phyloP scores from a whole-genome alignment of 192 early-diverging fungal species.

The Jimgerdemannia flammicorona region DNA sequence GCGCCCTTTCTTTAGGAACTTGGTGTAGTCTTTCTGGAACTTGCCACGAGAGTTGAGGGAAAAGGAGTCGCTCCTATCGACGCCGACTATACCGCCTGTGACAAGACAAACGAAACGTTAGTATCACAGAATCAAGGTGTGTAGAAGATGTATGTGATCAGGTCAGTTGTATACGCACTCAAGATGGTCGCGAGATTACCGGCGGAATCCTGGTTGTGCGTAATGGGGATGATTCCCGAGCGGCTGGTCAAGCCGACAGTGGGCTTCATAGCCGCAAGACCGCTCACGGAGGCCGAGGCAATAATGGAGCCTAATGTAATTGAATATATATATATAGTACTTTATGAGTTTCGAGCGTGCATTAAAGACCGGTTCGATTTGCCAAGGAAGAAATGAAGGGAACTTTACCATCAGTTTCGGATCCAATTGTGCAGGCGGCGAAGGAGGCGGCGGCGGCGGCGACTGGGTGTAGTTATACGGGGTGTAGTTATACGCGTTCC shows the following conservation, averaged over 20 bases:
- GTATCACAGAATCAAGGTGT: no score
- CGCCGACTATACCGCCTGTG: neutral
- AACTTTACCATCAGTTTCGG: neutral
- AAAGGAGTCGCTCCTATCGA: conserved; percentile 7
- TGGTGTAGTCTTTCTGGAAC: neutral
- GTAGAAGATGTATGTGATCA: no score
- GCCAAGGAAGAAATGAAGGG: no score
- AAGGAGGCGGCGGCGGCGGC: neutral
- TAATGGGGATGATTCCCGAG: neutral
- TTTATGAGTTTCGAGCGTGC: no score
- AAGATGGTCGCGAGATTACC: neutral
- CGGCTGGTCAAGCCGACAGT: neutral
- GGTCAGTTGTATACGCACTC: neutral
- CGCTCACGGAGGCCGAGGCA: neutral
- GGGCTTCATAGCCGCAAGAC: neutral
- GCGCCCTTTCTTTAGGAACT: conserved; percentile 3
- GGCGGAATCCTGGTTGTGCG: neutral
- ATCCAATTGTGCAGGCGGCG: neutral
- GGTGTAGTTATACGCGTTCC: neutral
- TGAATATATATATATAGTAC: no score
- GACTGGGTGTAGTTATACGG: neutral
- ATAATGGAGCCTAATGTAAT: neutral
- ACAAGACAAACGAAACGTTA: neutral
- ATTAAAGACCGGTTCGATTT: no score
- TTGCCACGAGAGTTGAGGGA: neutral